Evolutionary conservation across 192 early-diverging fungal genomes (phyloP).

Genomic region (Fimicolochytrium jonesii): DNA sequence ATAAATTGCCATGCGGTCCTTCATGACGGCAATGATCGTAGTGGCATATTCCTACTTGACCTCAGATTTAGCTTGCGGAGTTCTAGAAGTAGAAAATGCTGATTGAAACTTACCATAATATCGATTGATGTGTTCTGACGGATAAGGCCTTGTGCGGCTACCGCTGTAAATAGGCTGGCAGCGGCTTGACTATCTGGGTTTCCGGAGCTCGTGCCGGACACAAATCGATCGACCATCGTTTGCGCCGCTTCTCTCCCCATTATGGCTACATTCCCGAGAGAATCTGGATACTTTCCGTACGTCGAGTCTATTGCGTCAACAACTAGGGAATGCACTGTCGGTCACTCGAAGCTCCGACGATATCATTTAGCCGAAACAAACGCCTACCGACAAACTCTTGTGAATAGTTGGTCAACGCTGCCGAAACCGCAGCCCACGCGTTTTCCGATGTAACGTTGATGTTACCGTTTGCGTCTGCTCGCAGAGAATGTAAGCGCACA

Average conservation of each 20-base stretch:
- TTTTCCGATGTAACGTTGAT: conserved; percentile 4
- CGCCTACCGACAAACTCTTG: conserved; percentile 27
- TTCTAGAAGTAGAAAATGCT: background rate
- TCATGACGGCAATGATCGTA: conserved; percentile 16
- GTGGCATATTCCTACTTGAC: conserved; percentile 21
- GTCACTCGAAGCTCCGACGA: too few relatives aligned
- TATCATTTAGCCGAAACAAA: too few relatives aligned
- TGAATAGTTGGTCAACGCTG: background rate
- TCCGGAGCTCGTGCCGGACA: background rate
- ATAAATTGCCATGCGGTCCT: conserved; percentile 10
- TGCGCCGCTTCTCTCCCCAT: conserved; percentile 16
- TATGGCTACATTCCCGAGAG: conserved; percentile 29
- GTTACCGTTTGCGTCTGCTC: conserved; percentile 15
- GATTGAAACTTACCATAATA: background rate
- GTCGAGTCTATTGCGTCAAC: conserved; percentile 26
- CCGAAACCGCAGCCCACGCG: background rate
- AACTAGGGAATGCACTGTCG: too few relatives aligned
- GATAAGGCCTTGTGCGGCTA: too few relatives aligned
- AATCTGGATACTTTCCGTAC: conserved; percentile 28
- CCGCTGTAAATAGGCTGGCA: too few relatives aligned
- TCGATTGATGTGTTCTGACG: too few relatives aligned
- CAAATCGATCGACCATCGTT: background rate
- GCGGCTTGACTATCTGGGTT: background rate
- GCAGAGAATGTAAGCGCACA: too few relatives aligned
- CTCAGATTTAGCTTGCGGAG: too few relatives aligned